Evolutionary conservation across 176 grass and related monocot species (phyloP).

Genomic region (Raddia distichophylla): DNA sequence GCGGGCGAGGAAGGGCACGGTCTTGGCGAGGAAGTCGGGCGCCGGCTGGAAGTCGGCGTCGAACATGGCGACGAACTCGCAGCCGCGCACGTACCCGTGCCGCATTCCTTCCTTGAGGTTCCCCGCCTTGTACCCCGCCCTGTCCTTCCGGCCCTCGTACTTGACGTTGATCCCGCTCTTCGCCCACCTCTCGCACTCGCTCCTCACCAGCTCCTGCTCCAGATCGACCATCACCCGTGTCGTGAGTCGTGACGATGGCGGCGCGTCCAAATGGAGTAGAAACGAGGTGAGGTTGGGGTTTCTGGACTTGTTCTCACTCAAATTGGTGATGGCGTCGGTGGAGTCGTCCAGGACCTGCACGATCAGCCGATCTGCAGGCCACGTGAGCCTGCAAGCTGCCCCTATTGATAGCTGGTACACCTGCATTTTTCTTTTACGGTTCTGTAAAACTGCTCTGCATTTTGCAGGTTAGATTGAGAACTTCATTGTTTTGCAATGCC

Average conservation of each 20-base stretch:
- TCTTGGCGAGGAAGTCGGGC: slow-evolving; percentile 67
- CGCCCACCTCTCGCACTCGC: slow-evolving; percentile 61
- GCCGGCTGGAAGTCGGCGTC: slow-evolving; percentile 87
- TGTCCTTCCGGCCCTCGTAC: slow-evolving; percentile 65
- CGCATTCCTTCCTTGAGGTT: slow-evolving; percentile 74
- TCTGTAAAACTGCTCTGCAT: not conserved
- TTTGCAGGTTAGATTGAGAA: too few species aligned
- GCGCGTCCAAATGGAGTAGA: not conserved
- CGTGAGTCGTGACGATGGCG: too few species aligned
- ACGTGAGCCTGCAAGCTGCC: slow-evolving; percentile 72
- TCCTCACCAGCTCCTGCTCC: slow-evolving; percentile 65
- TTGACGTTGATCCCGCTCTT: slow-evolving; percentile 59
- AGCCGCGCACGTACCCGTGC: slow-evolving; percentile 52
- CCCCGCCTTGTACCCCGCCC: slow-evolving; percentile 77
- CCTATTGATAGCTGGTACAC: slow-evolving; percentile 81
- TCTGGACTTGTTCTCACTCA: slow-evolving; percentile 34
- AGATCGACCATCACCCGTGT: slow-evolving; percentile 12
- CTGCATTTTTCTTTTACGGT: slow-evolving; percentile 41
- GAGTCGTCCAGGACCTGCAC: slow-evolving; percentile 88
- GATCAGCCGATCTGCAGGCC: slow-evolving; percentile 71
- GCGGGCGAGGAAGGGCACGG: slow-evolving; percentile 70
- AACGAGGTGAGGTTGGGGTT: not conserved
- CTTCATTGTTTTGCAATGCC: not conserved
- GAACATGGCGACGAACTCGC: slow-evolving; percentile 81
- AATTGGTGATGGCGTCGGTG: slow-evolving; percentile 61